phyloP scores from a whole-genome alignment of 176 grass and related monocot species.

The Aegilops sharonensis region DNA sequence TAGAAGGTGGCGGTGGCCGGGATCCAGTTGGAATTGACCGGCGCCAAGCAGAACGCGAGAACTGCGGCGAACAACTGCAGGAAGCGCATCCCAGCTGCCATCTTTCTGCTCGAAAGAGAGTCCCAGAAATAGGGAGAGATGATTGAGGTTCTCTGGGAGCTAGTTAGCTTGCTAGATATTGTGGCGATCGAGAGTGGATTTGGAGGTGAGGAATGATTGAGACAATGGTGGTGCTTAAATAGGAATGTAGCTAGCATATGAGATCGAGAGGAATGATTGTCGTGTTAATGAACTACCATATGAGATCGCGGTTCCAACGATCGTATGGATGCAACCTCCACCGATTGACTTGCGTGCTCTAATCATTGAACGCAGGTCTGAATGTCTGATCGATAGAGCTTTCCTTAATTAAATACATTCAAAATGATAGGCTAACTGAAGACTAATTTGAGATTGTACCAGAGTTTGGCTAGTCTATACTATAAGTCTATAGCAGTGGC shows the following conservation, averaged over 20 bases:
- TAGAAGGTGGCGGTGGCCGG: slow-evolving; percentile 48
- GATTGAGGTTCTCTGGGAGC: background rate
- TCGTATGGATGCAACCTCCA: background rate
- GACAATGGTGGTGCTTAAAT: background rate
- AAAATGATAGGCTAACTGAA: background rate
- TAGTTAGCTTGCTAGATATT: background rate
- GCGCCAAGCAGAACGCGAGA: background rate
- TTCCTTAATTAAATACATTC: background rate
- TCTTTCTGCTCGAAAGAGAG: background rate
- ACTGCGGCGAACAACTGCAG: background rate
- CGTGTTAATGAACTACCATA: background rate
- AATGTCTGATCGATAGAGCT: background rate
- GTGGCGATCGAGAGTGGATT: background rate
- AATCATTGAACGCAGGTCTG: background rate
- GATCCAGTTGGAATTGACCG: background rate
- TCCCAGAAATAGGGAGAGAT: background rate
- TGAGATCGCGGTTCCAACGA: background rate
- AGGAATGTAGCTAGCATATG: background rate
- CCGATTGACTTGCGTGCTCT: background rate
- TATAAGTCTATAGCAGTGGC: background rate
- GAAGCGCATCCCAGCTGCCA: background rate
- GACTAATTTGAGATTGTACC: background rate
- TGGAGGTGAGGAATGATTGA: background rate
- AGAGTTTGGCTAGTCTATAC: background rate
- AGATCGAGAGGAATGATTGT: background rate